A percentile compares a stretch with the other conserved stretches of the same genome.
These are phyloP conservation scores for Parietichytrium sp. DNA, from an alignment of 108 stramenopile genomes.

Conservation along the genomic window DNA sequence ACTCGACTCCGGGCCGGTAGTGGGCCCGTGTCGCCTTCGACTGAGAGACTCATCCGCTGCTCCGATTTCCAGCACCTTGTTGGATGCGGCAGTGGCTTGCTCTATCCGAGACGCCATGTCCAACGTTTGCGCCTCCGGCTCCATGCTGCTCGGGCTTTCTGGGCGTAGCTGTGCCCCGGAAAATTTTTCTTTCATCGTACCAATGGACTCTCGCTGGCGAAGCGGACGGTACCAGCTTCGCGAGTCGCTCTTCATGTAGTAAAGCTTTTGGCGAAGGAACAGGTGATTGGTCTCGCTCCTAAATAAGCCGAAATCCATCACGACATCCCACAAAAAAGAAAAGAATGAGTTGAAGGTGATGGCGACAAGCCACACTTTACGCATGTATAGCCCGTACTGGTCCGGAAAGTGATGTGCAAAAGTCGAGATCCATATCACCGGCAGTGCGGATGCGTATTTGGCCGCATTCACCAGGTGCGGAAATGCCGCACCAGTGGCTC, in stretches of 20 bases:
- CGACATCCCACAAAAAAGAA: conserved; percentile 32
- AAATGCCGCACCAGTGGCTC: background rate
- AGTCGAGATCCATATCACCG: conserved; percentile 29
- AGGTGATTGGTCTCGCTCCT: conserved; percentile 1
- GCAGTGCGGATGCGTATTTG: conserved; percentile 11
- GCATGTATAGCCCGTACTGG: background rate
- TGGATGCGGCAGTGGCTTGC: too few relatives aligned
- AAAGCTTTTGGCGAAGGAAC: background rate
- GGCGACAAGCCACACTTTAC: background rate
- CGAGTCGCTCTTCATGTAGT: background rate
- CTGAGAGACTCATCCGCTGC: too few relatives aligned
- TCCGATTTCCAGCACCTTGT: too few relatives aligned
- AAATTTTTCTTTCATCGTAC: too few relatives aligned
- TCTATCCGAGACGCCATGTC: too few relatives aligned
- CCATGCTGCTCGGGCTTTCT: too few relatives aligned
- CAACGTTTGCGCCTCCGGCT: too few relatives aligned
- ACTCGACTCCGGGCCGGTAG: too few relatives aligned
- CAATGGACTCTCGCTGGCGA: too few relatives aligned
- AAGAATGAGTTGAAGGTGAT: conserved; percentile 26
- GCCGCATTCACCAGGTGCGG: conserved; percentile 14
- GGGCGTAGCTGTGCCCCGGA: too few relatives aligned
- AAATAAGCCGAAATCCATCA: conserved; percentile 19
- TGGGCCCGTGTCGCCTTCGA: too few relatives aligned
- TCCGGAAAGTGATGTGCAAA: conserved; percentile 25
- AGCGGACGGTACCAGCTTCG: background rate